Evolutionary conservation across 306 rosid genomes (phyloP), one percentile per base, ranked within the genome.

Genomic region (Notholithocarpus densiflorus): DNA sequence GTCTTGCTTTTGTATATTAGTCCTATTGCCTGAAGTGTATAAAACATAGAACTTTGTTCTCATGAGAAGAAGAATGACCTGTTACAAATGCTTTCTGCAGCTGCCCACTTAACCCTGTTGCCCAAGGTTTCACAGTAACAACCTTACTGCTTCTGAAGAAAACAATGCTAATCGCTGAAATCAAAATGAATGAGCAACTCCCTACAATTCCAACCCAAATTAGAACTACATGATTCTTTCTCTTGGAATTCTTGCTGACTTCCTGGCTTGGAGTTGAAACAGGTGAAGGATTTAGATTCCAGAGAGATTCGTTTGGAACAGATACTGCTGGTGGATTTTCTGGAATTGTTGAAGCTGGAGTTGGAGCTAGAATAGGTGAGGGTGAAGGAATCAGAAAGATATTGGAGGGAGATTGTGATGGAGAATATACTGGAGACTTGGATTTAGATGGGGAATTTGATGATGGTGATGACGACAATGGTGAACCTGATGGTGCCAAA

Each of bases 41-140:
- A 74, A 23, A 43, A 17, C 31, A 73, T 26, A 24, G 65, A 32
- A 3, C 14, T 76, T 24, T 17, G 6, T 56, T 64, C 21, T 45
- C 61, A 19, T 2, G 57, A 71, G 61, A 15, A 75, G 57, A 82
- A 62, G 56, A 82, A 66, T 80, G 69, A 94, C 97, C 98, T 80
- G 97, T 80, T 79, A 91, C 86, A 81, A 95, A 92, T 55, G 98
- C 98, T 80, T 90, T 95, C 84, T 93, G 95, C 56, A 95, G 90
- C 84, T 92, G 98, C 65, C 98, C 98, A 83, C 98, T 95, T 82
- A 95, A 79, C 61, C 98, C 98, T 75, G 98, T 91, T 51, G 89
- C 88, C 98, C 98, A 92, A 74, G 98, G 98, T 86, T 86, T 92
- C 15, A 95, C 98, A 2, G 97, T 80, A 24, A 84, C 94, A 71